Percentiles rank a stretch among this genome's conserved stretches.
Conservation (phyloP, 179 eudicot species). For the Beta corolliflora region DNA sequence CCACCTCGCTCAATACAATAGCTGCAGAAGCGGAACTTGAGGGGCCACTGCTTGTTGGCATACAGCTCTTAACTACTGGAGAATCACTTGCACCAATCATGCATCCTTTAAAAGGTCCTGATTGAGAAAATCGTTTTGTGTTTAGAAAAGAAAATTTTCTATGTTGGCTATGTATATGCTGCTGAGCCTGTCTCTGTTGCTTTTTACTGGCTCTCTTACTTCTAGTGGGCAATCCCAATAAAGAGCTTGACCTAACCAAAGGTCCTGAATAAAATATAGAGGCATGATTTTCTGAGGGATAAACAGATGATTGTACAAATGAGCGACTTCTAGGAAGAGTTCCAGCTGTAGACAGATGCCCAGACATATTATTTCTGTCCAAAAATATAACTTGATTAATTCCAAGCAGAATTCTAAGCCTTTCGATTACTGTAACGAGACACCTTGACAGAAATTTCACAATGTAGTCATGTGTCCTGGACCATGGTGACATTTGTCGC, state of each 20-base stretch:
- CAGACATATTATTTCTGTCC: conserved; percentile 26
- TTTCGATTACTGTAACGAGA: conserved; percentile 39
- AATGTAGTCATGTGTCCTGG: conserved; percentile 38
- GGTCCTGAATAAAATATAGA: conserved; percentile 52
- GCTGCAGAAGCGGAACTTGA: conserved; percentile 29
- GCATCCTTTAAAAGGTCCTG: conserved; percentile 52
- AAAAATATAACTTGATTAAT: conserved; percentile 33
- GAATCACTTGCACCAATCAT: conserved; percentile 40
- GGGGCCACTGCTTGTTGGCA: conserved; percentile 27
- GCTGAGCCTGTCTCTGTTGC: conserved; percentile 33
- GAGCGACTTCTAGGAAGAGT: conserved; percentile 48
- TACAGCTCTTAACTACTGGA: conserved; percentile 42
- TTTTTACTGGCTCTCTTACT: conserved; percentile 36
- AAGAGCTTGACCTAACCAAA: conserved; percentile 42
- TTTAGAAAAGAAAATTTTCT: conserved; percentile 34
- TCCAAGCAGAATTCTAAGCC: conserved; percentile 41
- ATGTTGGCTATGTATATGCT: conserved; percentile 24
- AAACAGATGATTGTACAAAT: conserved; percentile 41
- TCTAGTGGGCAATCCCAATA: conserved; percentile 36
- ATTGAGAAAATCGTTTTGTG: conserved; percentile 35
- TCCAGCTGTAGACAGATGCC: conserved; percentile 11
- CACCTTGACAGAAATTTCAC: conserved; percentile 43
- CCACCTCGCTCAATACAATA: conserved; percentile 8
- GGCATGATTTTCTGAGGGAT: conserved; percentile 37
- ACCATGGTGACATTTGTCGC: conserved; percentile 50